phyloP scores from a whole-genome alignment of 2,329 filamentous ascomycete genomes.

The Cordyceps fumosorosea region DNA sequence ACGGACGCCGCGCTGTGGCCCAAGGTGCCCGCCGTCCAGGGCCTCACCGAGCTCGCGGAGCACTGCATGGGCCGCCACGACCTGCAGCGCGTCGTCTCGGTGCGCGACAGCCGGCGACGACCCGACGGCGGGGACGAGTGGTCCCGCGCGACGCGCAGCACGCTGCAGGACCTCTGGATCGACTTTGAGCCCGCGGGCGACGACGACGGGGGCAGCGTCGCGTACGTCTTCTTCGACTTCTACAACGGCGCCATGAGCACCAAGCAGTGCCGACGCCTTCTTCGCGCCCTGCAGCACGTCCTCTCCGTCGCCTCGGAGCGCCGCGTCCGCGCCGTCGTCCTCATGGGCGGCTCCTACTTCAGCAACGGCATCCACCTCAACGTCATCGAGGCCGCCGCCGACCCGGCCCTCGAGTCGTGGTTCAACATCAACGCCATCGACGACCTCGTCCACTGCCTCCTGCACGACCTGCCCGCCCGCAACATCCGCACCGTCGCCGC shows the following conservation, averaged over 20 bases:
- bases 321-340: slow-evolving; percentile 30
- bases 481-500: slow-evolving; percentile 32
- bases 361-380: slow-evolving; percentile 38
- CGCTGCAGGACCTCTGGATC: slow-evolving; percentile 34
- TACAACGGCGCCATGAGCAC: slow-evolving; percentile 40
- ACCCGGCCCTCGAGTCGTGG: slow-evolving; percentile 34
- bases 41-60: slow-evolving; percentile 25
- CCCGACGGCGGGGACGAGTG: slow-evolving; percentile 21
- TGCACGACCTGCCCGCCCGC: slow-evolving; percentile 29
- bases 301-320: slow-evolving; percentile 19
- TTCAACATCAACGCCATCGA: slow-evolving; percentile 38
- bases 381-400: slow-evolving; percentile 33
- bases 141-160: slow-evolving; percentile 21
- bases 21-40: slow-evolving; percentile 31
- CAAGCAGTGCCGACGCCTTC: slow-evolving; percentile 29
- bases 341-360: slow-evolving; percentile 35
- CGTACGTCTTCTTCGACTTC: slow-evolving; percentile 36
- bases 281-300: slow-evolving; percentile 30
- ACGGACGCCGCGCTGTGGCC: slow-evolving; percentile 32
- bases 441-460: slow-evolving; percentile 31
- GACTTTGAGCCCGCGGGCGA: slow-evolving; percentile 24
- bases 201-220: slow-evolving; percentile 20
- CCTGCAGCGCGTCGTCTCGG: slow-evolving; percentile 15
- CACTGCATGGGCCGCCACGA: slow-evolving; percentile 21
- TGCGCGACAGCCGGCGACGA: slow-evolving; percentile 12